Evolutionary conservation across 345 rosid species (phyloP).

Genomic region (Rhizophora mangle): DNA sequence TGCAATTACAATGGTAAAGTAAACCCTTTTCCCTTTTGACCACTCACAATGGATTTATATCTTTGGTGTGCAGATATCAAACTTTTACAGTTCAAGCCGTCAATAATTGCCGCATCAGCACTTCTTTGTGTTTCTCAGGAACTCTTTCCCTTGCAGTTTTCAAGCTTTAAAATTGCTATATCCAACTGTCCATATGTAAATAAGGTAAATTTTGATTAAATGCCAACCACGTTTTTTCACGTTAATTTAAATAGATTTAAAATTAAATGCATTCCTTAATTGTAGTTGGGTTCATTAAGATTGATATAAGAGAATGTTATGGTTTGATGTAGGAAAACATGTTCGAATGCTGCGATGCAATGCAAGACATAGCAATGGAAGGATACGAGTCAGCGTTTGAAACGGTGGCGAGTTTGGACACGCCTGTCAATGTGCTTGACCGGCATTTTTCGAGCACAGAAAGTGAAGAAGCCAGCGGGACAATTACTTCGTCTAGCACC

Average conservation of each 20-base stretch:
- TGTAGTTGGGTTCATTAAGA: neutral
- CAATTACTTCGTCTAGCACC: slow-evolving; percentile 11
- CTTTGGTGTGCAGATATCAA: slow-evolving; percentile 39
- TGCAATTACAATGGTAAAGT: too few relatives aligned
- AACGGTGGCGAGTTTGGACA: slow-evolving; percentile 35
- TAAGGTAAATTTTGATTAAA: slow-evolving; percentile 38
- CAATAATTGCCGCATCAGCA: slow-evolving; percentile 65
- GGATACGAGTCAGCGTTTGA: slow-evolving; percentile 39
- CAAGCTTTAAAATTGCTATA: slow-evolving; percentile 41
- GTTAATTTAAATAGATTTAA: neutral
- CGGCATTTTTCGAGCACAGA: slow-evolving; percentile 46
- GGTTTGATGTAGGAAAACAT: slow-evolving; percentile 44
- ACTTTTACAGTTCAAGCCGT: slow-evolving; percentile 69
- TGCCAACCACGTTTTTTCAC: neutral
- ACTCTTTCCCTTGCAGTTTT: slow-evolving; percentile 50
- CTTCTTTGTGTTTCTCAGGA: slow-evolving; percentile 58
- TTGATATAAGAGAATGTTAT: neutral
- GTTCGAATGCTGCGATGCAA: slow-evolving; percentile 44
- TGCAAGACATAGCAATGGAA: slow-evolving; percentile 36
- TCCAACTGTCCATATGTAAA: slow-evolving; percentile 52
- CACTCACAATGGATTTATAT: neutral
- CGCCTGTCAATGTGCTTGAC: slow-evolving; percentile 58
- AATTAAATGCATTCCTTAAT: neutral
- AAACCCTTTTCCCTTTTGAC: neutral
- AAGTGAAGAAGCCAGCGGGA: slow-evolving; percentile 37